Evolutionary conservation across 495 filamentous ascomycete genomes (phyloP).

Genomic region (Aspergillus diversus): DNA sequence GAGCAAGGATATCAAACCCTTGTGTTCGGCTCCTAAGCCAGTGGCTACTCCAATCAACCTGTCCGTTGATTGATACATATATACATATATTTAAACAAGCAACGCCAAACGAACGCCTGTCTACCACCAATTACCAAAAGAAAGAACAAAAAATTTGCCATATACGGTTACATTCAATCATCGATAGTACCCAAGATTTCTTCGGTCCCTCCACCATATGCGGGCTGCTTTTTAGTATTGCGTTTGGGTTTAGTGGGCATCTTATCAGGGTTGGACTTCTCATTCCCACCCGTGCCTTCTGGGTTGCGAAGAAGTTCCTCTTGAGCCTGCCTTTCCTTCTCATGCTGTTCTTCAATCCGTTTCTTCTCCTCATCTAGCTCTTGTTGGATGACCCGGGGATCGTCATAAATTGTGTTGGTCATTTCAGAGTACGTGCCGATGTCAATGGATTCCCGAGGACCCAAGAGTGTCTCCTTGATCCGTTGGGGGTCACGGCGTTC

Average conservation of each 20-base stretch:
- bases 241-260: constrained; percentile 39
- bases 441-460: constrained; percentile 61
- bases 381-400: constrained; percentile 58
- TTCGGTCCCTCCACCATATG: constrained; percentile 43
- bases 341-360: constrained; percentile 66
- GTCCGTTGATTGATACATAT: too few species aligned
- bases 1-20: too few species aligned
- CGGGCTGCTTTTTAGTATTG: constrained; percentile 39
- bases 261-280: constrained; percentile 41
- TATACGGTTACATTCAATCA: constrained; percentile 30
- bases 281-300: constrained; percentile 39
- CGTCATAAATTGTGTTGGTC: constrained; percentile 58
- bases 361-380: constrained; percentile 74
- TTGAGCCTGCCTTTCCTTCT: constrained; percentile 59
- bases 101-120: background rate
- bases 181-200: constrained; percentile 47
- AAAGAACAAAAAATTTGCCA: constrained; percentile 10
- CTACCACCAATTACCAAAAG: background rate
- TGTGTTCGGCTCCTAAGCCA: too few species aligned
- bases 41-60: too few species aligned
- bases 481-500: constrained; percentile 73
- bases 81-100: too few species aligned
- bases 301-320: constrained; percentile 55
- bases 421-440: constrained; percentile 67
- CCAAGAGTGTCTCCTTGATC: constrained; percentile 69